Conservation (phyloP, 2,329 filamentous ascomycete species). For the Colletotrichum gloeosporioides region DNA sequence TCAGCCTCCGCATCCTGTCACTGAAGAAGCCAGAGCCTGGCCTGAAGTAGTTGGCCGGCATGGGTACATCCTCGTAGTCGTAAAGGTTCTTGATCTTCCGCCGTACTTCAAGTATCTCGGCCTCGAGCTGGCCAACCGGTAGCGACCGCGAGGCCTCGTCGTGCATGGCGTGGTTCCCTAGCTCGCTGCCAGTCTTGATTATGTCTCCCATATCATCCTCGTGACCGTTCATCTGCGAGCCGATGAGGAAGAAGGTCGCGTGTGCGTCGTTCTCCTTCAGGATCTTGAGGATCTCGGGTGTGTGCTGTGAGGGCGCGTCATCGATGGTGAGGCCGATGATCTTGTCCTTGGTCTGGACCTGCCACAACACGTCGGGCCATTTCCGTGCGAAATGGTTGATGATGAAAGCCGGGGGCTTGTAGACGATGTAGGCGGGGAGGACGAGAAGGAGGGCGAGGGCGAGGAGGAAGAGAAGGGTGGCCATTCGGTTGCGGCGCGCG, state of each 20-base stretch:
- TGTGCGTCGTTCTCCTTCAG: conserved; percentile 70
- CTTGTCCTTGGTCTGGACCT: conserved; percentile 63
- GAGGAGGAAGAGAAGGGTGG: conserved; percentile 52
- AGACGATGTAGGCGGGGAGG: conserved; percentile 54
- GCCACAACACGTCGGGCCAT: conserved; percentile 83
- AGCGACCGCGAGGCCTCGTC: conserved; percentile 78
- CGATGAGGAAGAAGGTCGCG: conserved; percentile 91
- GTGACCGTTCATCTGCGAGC: conserved; percentile 69
- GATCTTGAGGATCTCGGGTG: conserved; percentile 70
- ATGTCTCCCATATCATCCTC: conserved; percentile 62
- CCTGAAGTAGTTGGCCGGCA: conserved; percentile 72
- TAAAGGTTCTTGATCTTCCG: conserved; percentile 64
- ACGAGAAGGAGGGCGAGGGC: conserved; percentile 39
- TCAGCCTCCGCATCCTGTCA: conserved; percentile 66
- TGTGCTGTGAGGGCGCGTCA: conserved; percentile 80
- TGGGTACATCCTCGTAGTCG: conserved; percentile 40
- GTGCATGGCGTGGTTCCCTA: conserved; percentile 89
- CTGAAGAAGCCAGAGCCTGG: conserved; percentile 88
- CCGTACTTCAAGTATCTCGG: conserved; percentile 72
- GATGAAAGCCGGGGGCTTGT: conserved; percentile 77
- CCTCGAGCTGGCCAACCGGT: conserved; percentile 59
- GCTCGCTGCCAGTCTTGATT: conserved; percentile 69
- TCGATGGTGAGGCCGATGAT: conserved; percentile 86
- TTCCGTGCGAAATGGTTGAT: conserved; percentile 73
- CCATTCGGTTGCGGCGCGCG: conserved; percentile 64